A percentile compares a stretch with the other conserved stretches of the same genome.
Conservation (phyloP, 805 yeast genomes). For the Metschnikowia cubensis region DNA sequence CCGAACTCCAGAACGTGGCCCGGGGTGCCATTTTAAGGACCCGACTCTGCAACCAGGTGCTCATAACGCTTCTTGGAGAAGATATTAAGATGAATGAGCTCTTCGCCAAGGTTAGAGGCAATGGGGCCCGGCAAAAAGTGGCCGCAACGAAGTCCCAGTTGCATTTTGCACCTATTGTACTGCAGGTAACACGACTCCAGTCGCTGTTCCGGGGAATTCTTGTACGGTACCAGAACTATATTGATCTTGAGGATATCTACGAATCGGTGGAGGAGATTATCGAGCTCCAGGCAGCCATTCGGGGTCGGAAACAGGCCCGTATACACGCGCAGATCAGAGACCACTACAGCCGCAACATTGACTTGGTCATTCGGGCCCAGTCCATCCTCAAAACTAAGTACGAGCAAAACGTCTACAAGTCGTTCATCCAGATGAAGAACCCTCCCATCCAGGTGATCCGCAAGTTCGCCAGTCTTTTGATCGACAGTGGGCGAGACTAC, state of each 20-base stretch:
- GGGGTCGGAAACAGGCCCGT: slow-evolving; percentile 47
- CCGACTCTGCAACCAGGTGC: slow-evolving; percentile 38
- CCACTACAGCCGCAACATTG: slow-evolving; percentile 53
- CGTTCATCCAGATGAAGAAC: slow-evolving; percentile 62
- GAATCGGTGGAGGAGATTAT: slow-evolving; percentile 37
- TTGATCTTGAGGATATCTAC: slow-evolving; percentile 51
- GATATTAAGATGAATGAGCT: slow-evolving; percentile 36
- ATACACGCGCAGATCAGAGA: slow-evolving; percentile 22
- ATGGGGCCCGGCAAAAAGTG: slow-evolving; percentile 29
- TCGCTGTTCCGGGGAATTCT: slow-evolving; percentile 61
- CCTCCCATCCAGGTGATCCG: slow-evolving; percentile 78
- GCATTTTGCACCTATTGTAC: slow-evolving; percentile 11
- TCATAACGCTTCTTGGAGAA: slow-evolving; percentile 39
- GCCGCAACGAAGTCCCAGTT: slow-evolving; percentile 12
- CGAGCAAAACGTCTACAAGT: slow-evolving; percentile 68
- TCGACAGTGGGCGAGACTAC: slow-evolving; percentile 68
- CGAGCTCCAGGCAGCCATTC: slow-evolving; percentile 50
- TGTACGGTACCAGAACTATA: slow-evolving; percentile 52
- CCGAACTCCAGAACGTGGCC: slow-evolving; percentile 40
- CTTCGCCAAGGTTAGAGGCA: slow-evolving; percentile 45
- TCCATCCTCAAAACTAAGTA: slow-evolving; percentile 63
- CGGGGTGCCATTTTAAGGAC: slow-evolving; percentile 45
- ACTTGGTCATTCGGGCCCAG: slow-evolving; percentile 69
- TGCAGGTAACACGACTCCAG: slow-evolving; percentile 44
- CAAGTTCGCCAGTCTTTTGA: slow-evolving; percentile 70